These are phyloP conservation scores for Teratosphaeria nubilosa DNA, from an alignment of 2,329 filamentous ascomycete genomes.

Conservation along the genomic window DNA sequence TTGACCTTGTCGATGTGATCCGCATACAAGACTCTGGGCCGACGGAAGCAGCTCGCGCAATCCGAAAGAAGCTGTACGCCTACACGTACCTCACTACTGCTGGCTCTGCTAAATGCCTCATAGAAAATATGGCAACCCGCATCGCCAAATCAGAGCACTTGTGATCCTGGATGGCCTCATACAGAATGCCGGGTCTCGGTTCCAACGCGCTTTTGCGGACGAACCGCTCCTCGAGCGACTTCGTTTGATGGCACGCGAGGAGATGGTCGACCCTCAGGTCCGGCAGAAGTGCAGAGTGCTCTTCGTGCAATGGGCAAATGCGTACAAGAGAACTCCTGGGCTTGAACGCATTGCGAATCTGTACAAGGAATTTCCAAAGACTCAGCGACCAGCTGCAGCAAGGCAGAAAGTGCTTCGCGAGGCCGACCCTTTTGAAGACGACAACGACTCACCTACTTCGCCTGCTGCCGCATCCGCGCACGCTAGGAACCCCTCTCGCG, in stretches of 20 bases:
- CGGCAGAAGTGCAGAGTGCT: slow-evolving; percentile 77
- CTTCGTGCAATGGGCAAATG: slow-evolving; percentile 74
- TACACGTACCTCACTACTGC: neutral
- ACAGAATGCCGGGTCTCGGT: slow-evolving; percentile 81
- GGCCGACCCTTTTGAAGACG: slow-evolving; percentile 59
- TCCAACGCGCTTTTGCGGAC: slow-evolving; percentile 80
- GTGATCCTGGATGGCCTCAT: slow-evolving; percentile 86
- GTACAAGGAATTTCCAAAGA: slow-evolving; percentile 57
- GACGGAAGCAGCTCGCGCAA: slow-evolving; percentile 76
- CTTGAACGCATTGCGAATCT: slow-evolving; percentile 71
- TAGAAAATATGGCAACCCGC: slow-evolving; percentile 87
- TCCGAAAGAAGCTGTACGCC: slow-evolving; percentile 82
- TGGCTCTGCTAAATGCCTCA: neutral
- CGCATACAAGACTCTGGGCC: slow-evolving; percentile 80
- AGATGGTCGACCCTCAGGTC: slow-evolving; percentile 77
- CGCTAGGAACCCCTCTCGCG: neutral
- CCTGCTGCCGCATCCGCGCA: neutral
- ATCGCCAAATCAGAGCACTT: slow-evolving; percentile 81
- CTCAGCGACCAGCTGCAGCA: slow-evolving; percentile 57
- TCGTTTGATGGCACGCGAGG: slow-evolving; percentile 74
- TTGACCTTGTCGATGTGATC: slow-evolving; percentile 89
- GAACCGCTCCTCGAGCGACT: slow-evolving; percentile 86
- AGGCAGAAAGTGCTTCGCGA: slow-evolving; percentile 76
- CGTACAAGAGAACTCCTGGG: slow-evolving; percentile 72
- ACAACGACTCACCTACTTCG: slow-evolving; percentile 18